Base-by-base conservation (phyloP, 345 rosid species). In the Viola odorata region DNA sequence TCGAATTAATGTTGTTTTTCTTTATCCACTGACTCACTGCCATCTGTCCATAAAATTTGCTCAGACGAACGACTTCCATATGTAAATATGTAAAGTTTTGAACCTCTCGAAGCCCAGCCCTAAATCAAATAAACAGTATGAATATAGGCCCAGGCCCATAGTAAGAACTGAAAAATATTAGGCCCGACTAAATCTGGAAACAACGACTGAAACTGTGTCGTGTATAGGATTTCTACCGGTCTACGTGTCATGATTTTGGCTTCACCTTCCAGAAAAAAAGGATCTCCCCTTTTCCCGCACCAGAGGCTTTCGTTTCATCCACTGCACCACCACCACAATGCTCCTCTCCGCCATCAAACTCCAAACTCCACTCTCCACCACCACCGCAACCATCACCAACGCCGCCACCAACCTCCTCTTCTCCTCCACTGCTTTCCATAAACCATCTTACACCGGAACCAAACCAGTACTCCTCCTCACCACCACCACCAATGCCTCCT, bases 281-380 rank as follows among this genome's bases (percentile, higher is more conserved):
- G 17, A 12, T 0, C 11, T 37, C 12, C 41, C 12, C 9, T 11
- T 6, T 44, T 32, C 45, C 7, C 3, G 8, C 40, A 12, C 36
- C 47, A 7, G 47, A 1, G 7, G 9, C 47, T 7, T 44, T 44
- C 12, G 9, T 44, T 11, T 11, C 12, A 7, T 44, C 47, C 47
- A 44, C 32, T 6, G 47, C 47, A 44, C 47, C 7, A 7, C 7
- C 45, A 10, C 1, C 7, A 44, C 73, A 53, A 84, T 82, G 87
- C 69, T 85, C 73, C 85, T 84, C 82, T 79, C 87, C 60, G 73
- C 81, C 60, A 55, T 73, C 61, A 53, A 77, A 61, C 79, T 66
- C 61, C 80, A 73, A 53, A 50, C 66, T 15, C 82, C 48, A 57
- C 58, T 72, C 66, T 37, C 56, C 50, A 8, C 13, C 37, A 47